These are phyloP conservation scores for Fraxinus ornus DNA, from an alignment of 305 asterid genomes.

Conservation along the genomic window DNA sequence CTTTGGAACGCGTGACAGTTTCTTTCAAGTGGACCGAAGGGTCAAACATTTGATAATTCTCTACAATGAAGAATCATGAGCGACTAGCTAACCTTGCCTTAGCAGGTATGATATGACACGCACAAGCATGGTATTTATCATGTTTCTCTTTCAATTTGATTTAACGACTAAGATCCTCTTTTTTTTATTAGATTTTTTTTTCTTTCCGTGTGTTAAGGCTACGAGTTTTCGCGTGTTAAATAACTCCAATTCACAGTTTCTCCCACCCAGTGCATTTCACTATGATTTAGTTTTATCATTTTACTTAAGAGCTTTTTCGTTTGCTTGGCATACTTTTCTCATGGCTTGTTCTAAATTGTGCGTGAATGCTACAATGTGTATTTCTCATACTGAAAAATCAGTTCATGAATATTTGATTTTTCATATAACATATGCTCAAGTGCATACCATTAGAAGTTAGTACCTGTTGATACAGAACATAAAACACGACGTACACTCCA, in stretches of 20 bases:
- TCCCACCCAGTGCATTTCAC: not conserved
- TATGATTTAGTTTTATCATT: not conserved
- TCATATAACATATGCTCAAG: not conserved
- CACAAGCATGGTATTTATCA: not conserved
- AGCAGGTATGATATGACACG: slow-evolving; percentile 49
- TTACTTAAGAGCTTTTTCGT: not conserved
- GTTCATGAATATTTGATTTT: too few relatives aligned
- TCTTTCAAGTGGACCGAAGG: slow-evolving; percentile 19
- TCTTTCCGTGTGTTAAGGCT: not conserved
- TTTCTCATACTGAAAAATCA: not conserved
- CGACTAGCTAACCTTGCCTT: slow-evolving; percentile 74
- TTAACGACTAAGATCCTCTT: not conserved
- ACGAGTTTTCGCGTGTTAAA: not conserved
- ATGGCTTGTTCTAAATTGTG: not conserved
- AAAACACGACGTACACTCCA: not conserved
- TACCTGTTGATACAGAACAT: not conserved
- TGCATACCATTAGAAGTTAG: not conserved
- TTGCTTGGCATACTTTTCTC: not conserved
- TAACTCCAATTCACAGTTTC: not conserved
- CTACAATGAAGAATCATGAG: slow-evolving; percentile 67
- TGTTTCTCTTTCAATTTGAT: not conserved
- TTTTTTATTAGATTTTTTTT: not conserved
- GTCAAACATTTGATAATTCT: slow-evolving; percentile 17
- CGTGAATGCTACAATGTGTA: slow-evolving; percentile 6
- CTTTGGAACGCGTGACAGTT: slow-evolving; percentile 5